phyloP scores from a whole-genome alignment of 106 monocot genomes.

The Xerophyta viscosa region DNA sequence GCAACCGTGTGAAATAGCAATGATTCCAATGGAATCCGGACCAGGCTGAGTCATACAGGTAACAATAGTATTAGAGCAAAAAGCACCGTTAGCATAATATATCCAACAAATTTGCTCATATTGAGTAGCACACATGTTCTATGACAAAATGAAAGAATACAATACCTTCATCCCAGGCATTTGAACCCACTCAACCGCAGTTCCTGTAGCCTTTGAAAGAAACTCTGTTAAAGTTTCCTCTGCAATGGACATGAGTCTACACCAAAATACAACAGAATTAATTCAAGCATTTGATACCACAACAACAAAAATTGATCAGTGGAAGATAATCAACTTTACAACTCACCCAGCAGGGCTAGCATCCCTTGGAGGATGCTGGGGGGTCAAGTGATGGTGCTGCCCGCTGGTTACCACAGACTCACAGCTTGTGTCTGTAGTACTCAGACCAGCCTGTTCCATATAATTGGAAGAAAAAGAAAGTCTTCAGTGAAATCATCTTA shows the following conservation, averaged over 20 bases:
- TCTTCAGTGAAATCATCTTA: no score
- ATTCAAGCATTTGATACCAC: not conserved
- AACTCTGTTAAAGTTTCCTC: conserved; percentile 82
- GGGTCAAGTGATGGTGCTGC: conserved; percentile 27
- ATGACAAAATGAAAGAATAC: not conserved
- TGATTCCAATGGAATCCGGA: conserved; percentile 83
- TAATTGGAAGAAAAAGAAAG: no score
- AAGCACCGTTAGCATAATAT: not conserved
- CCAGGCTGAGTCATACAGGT: conserved; percentile 45
- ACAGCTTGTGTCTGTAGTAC: conserved; percentile 55
- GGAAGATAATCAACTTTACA: not conserved
- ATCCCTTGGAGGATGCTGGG: conserved; percentile 43
- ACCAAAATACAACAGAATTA: not conserved
- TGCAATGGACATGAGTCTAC: conserved; percentile 61
- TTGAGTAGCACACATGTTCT: not conserved
- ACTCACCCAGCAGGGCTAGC: conserved; percentile 62
- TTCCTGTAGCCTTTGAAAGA: conserved; percentile 86
- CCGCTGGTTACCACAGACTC: conserved; percentile 56
- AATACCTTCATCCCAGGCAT: conserved; percentile 88
- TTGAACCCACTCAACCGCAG: conserved; percentile 79
- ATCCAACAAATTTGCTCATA: not conserved
- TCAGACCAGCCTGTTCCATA: conserved; percentile 16
- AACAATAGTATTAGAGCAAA: not conserved
- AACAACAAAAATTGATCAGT: not conserved
- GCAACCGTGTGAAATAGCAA: conserved; percentile 76